phyloP scores from a whole-genome alignment of 768 basidiomycete genomes.

The Baorangia bicolor region DNA sequence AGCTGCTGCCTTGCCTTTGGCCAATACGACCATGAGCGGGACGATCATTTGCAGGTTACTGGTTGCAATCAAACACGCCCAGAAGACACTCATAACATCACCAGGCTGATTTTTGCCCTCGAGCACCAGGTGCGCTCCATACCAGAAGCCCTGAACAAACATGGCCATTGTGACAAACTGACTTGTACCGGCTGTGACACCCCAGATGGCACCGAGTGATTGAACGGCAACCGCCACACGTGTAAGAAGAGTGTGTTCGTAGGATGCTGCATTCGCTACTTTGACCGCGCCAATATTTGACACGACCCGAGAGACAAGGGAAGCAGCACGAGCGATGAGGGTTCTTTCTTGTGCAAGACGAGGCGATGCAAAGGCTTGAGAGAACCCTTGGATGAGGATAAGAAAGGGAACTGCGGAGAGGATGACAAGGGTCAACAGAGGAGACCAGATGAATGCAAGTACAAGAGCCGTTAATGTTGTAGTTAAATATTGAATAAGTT shows the following conservation, averaged over 20 bases:
- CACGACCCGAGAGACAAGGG: conserved; percentile 74
- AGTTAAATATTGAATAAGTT: conserved; percentile 75
- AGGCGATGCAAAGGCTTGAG: conserved; percentile 68
- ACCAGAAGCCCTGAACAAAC: conserved; percentile 99
- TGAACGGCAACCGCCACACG: conserved; percentile 47
- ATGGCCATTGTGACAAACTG: conserved; percentile 88
- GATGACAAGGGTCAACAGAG: conserved; percentile 86
- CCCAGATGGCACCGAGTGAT: conserved; percentile 72
- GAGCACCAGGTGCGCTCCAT: conserved; percentile 85
- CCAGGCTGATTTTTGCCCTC: conserved; percentile 67
- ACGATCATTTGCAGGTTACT: conserved; percentile 86
- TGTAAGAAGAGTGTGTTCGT: conserved; percentile 51
- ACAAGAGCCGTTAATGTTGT: conserved; percentile 77
- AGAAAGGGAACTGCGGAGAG: conserved; percentile 86
- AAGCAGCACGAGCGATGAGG: conserved; percentile 69
- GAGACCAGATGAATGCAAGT: conserved; percentile 80
- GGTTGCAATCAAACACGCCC: conserved; percentile 92
- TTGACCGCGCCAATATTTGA: conserved; percentile 87
- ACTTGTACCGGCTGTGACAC: conserved; percentile 57
- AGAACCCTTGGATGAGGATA: conserved; percentile 69
- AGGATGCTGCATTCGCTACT: conserved; percentile 75
- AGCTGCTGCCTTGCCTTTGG: conserved; percentile 56
- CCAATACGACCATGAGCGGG: conserved; percentile 70
- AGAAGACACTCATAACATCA: conserved; percentile 94
- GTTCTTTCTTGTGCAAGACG: conserved; percentile 65